phyloP scores from a whole-genome alignment of 495 filamentous ascomycete species.

The Diplogelasinospora grovesii region DNA sequence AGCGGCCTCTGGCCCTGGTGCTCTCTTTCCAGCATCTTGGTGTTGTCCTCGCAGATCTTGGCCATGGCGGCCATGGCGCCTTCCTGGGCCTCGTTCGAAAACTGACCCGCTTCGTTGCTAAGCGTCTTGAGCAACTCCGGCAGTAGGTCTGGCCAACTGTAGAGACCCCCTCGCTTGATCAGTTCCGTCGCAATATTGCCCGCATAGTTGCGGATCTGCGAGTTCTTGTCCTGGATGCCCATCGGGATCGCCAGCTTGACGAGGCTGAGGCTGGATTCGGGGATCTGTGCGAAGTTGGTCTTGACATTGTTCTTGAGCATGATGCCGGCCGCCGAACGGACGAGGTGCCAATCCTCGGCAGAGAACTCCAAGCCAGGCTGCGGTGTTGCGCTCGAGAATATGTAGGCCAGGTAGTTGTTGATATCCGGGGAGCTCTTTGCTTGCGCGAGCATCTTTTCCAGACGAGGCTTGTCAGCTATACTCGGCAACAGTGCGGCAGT shows the following conservation, averaged over 20 bases:
- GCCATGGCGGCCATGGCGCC: constrained; percentile 86
- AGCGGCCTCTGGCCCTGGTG: constrained; percentile 81
- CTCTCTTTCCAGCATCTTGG: constrained; percentile 75
- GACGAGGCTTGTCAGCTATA: constrained; percentile 17
- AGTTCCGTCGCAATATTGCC: constrained; percentile 96
- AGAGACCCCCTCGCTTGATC: constrained; percentile 73
- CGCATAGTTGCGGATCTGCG: constrained; percentile 78
- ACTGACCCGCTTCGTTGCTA: constrained; percentile 61
- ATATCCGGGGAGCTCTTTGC: constrained; percentile 88
- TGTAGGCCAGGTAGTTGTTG: constrained; percentile 91
- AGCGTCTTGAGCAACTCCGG: constrained; percentile 72
- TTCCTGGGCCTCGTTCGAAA: constrained; percentile 68
- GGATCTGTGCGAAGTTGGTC: constrained; percentile 61
- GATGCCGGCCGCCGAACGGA: constrained; percentile 80
- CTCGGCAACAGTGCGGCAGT: background rate
- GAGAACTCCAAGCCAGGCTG: constrained; percentile 52
- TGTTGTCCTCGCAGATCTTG: constrained; percentile 97
- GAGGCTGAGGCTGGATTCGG: constrained; percentile 60
- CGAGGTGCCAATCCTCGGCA: constrained; percentile 56
- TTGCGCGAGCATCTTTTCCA: constrained; percentile 78
- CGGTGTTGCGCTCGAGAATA: constrained; percentile 66
- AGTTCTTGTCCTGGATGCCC: constrained; percentile 72
- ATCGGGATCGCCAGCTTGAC: constrained; percentile 71
- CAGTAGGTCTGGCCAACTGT: constrained; percentile 86
- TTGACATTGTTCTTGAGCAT: constrained; percentile 93